phyloP scores from a whole-genome alignment of 2,329 filamentous ascomycete species.

The Fusarium chuoi region DNA sequence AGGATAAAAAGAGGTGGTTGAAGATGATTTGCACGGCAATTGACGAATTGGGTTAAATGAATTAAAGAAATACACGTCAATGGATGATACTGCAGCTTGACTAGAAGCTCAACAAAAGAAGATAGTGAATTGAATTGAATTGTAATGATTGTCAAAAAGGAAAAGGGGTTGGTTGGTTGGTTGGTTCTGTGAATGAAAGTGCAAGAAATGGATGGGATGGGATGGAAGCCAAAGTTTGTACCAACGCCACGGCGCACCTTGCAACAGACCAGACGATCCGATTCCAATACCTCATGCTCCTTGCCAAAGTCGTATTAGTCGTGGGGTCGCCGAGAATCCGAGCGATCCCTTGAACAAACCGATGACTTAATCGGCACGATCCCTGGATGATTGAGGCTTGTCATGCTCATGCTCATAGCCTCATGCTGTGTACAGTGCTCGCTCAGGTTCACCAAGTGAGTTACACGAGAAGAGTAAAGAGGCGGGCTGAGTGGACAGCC shows the following conservation, averaged over 20 bases:
- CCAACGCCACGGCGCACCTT: slow-evolving; percentile 29
- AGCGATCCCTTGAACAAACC: slow-evolving; percentile 21
- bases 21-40: slow-evolving; percentile 1
- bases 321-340: slow-evolving; percentile 36
- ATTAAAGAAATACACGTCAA: not conserved
- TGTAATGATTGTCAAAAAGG: slow-evolving; percentile 18
- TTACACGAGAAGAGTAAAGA: slow-evolving; percentile 29
- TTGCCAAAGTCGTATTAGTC: not conserved
- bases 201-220: slow-evolving; percentile 13
- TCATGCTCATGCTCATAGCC: slow-evolving; percentile 15
- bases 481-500: slow-evolving; percentile 36
- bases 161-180: slow-evolving; percentile 21
- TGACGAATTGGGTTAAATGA: not conserved
- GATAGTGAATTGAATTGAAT: slow-evolving; percentile 21
- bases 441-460: not conserved
- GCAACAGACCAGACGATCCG: slow-evolving; percentile 32
- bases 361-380: slow-evolving; percentile 28
- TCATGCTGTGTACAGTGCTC: not conserved
- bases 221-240: slow-evolving; percentile 30
- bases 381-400: slow-evolving; percentile 14
- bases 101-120: not conserved
- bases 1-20: slow-evolving; percentile 6
- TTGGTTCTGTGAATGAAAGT: slow-evolving; percentile 24
- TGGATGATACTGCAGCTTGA: not conserved
- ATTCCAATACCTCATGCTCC: slow-evolving; percentile 14